Percentiles rank a stretch among this genome's conserved stretches.
Conservation (phyloP, 75 land plant genomes). For the Gnetum montanum region DNA sequence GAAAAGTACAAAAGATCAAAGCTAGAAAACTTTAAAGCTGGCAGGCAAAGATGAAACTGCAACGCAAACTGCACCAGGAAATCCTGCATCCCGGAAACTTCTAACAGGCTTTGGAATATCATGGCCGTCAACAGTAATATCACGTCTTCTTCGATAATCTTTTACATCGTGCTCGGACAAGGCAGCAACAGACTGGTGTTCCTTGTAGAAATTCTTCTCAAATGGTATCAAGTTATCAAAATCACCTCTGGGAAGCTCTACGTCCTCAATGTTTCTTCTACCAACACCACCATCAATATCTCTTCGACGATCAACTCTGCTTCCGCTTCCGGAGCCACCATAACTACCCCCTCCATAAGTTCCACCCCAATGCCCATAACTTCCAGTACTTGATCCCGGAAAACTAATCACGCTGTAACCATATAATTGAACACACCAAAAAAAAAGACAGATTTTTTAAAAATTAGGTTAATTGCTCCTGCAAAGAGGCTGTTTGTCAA, state of each 20-base stretch:
- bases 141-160: constrained; percentile 50
- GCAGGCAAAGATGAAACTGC: not conserved
- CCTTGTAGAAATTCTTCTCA: constrained; percentile 89
- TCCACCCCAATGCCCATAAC: constrained; percentile 26
- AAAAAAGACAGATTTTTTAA: too few relatives aligned
- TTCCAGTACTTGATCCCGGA: constrained; percentile 15
- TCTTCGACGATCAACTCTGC: constrained; percentile 28
- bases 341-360: constrained; percentile 22
- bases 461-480: too few relatives aligned
- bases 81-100: constrained; percentile 72
- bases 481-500: too few relatives aligned
- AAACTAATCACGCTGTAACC: too few relatives aligned
- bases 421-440: too few relatives aligned
- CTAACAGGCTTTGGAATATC: constrained; percentile 83
- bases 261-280: constrained; percentile 56
- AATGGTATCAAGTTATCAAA: constrained; percentile 68
- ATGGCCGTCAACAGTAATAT: constrained; percentile 78
- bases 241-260: constrained; percentile 66
- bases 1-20: not conserved
- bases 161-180: constrained; percentile 71
- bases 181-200: constrained; percentile 62
- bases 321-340: constrained; percentile 26
- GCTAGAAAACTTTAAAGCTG: not conserved
- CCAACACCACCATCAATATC: constrained; percentile 13
- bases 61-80: constrained; percentile 64